These are phyloP conservation scores for Craterostigma plantagineum DNA, from an alignment of 257 asterid species.

Conservation along the genomic window DNA sequence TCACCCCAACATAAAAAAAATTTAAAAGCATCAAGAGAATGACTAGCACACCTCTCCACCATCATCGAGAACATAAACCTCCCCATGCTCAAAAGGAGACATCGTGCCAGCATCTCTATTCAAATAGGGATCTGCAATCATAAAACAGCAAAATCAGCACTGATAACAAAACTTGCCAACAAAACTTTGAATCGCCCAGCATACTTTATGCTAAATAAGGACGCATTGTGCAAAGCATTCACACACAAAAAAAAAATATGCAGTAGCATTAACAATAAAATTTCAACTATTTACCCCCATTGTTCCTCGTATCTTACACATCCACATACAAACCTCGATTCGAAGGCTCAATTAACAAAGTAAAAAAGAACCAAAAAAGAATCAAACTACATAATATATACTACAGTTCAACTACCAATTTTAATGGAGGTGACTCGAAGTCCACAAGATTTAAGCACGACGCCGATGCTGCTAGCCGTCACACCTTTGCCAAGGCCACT, in stretches of 20 bases:
- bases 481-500: constrained; percentile 73
- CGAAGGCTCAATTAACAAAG: not conserved
- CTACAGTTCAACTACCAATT: constrained; percentile 19
- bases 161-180: too few species aligned
- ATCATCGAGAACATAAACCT: constrained; percentile 92
- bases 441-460: constrained; percentile 57
- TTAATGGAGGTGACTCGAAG: constrained; percentile 60
- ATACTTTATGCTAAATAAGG: too few species aligned
- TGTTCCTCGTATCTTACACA: too few species aligned
- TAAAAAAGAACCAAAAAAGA: not conserved
- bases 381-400: not conserved
- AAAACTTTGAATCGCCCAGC: too few species aligned
- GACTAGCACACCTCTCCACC: constrained; percentile 77
- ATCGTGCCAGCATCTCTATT: constrained; percentile 95
- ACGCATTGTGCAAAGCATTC: too few species aligned
- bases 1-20: too few species aligned
- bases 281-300: too few species aligned
- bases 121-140: constrained; percentile 70
- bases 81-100: constrained; percentile 99
- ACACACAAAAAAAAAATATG: not conserved
- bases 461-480: constrained; percentile 65
- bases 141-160: constrained; percentile 5
- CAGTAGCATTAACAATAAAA: too few species aligned
- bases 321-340: not conserved
- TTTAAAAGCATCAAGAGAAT: not conserved